These are phyloP conservation scores for Talaromyces sp. DNA, from an alignment of 2,329 filamentous ascomycete species.

Conservation along the genomic window DNA sequence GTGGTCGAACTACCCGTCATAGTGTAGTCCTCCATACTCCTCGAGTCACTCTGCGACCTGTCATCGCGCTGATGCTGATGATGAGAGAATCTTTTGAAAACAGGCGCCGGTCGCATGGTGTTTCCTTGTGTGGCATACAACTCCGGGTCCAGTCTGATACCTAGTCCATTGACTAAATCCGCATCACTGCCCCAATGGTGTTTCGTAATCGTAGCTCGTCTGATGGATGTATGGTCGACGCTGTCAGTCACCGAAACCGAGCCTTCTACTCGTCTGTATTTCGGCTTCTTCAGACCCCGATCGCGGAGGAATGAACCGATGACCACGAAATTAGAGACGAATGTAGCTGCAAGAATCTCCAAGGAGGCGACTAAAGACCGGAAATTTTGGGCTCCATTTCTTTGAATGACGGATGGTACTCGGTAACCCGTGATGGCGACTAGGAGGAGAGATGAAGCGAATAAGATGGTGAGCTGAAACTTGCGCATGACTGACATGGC, in stretches of 20 bases:
- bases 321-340: constrained; percentile 83
- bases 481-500: constrained; percentile 76
- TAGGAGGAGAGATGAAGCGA: constrained; percentile 78
- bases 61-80: background rate
- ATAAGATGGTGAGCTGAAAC: constrained; percentile 73
- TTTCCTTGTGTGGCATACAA: constrained; percentile 41
- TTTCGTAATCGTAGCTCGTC: constrained; percentile 59
- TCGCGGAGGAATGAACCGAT: constrained; percentile 91
- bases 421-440: constrained; percentile 78
- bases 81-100: constrained; percentile 15
- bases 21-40: background rate
- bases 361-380: constrained; percentile 86
- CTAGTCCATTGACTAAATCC: constrained; percentile 78
- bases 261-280: constrained; percentile 59
- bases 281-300: constrained; percentile 82
- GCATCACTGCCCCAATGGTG: constrained; percentile 86
- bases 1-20: constrained; percentile 13
- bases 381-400: constrained; percentile 74
- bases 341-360: constrained; percentile 84
- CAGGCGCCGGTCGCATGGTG: constrained; percentile 39
- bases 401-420: constrained; percentile 71
- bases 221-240: constrained; percentile 39
- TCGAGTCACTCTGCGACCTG: constrained; percentile 3
- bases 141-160: constrained; percentile 63
- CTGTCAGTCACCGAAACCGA: constrained; percentile 50